Evolutionary conservation across 345 rosid genomes (phyloP), one percentile per base, ranked within the genome.

Genomic region (Clarkia xantiana): DNA sequence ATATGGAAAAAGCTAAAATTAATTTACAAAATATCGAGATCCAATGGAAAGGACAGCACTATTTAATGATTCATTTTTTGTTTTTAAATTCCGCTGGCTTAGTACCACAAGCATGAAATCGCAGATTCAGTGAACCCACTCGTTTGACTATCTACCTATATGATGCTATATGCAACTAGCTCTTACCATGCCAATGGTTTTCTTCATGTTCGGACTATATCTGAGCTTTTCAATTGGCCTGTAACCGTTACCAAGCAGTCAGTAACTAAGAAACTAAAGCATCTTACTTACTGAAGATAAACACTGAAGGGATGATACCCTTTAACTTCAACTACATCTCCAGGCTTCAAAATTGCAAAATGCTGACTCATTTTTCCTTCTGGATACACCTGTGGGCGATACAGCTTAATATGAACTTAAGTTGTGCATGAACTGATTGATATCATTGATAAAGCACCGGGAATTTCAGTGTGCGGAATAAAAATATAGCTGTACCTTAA

Each of bases 301-400:
- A 4, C 14, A 54, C 13, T n/a, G 23, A 11, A 2, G 9, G 2
- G 12, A 40, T 42, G 15, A 34, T 65, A 89, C 97, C 95, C 97
- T 80, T 89, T 89, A 51, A 85, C 83, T 74, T 85, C 97, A 60
- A 89, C 76, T 14, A 69, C 75, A 69, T 89, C 95, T 44, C 95
- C 97, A 0, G 90, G 90, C 70, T 85, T 89, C 59, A 89, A 67
- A 76, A 80, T 78, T 51, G 90, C 95, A 67, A 89, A 82, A 72
- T 89, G 90, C 72, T 89, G 97, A 66, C 95, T 89, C 97, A 89
- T 85, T 77, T 89, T 82, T 51, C 97, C 97, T 43, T 89, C 90
- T 25, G 97, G 97, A 59, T 89, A 89, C 44, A 82, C 79, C 97
- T 89, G 77, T 58, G 49, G 55, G 51, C 20, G 14, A 41, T 23